Evolutionary conservation across 78 protist genomes (phyloP), one percentile per base, ranked within the genome.

Genomic region (Parvularia atlantis): DNA sequence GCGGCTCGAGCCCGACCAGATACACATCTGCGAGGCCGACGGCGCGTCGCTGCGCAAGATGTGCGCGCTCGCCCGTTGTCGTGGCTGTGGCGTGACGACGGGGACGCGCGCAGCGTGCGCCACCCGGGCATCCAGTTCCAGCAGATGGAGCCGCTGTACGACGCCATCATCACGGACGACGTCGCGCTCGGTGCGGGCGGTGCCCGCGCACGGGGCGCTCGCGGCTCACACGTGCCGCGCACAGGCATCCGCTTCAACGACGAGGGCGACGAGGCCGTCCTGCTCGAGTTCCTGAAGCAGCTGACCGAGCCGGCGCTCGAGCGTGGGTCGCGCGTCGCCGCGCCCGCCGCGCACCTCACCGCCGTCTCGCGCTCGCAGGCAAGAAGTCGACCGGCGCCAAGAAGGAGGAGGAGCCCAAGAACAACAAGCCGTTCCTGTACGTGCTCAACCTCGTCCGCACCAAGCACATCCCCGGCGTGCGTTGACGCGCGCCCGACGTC

Each of bases 371-470:
- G 9, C 46, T 41, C 19, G 9, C 46, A 41, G 4, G 46, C 9
- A 9, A 41, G 4, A 11, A 9, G 19, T 41, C 56, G 56, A 2
- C 26, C 13, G 56, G 28, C 26, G 28, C 16, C 56, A 5, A 22
- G 56, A 50, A 43, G 20, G 37, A 43, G 53, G 69, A 68, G 69
- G 65, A 40, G 62, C 52, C 43, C 33, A 28, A 69, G 74, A 62
- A 62, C 53, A 53, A 50, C 46, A 67, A 63, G 81, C 44, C 86
- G 22, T 86, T 89, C 64, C 66, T 89, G 40, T 89, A 88, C 64
- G 80, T 85, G 60, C 53, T 89, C 33, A 86, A 72, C 39, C 58
- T 50, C 35, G 80, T 85, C 75, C 74, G 65, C 36, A 89, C 86
- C 57, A 71, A 81, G 61, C 62, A 68, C 36, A 88, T 86, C 69